Evolutionary conservation across 768 basidiomycete genomes (phyloP).

Genomic region (Mycena floridula): DNA sequence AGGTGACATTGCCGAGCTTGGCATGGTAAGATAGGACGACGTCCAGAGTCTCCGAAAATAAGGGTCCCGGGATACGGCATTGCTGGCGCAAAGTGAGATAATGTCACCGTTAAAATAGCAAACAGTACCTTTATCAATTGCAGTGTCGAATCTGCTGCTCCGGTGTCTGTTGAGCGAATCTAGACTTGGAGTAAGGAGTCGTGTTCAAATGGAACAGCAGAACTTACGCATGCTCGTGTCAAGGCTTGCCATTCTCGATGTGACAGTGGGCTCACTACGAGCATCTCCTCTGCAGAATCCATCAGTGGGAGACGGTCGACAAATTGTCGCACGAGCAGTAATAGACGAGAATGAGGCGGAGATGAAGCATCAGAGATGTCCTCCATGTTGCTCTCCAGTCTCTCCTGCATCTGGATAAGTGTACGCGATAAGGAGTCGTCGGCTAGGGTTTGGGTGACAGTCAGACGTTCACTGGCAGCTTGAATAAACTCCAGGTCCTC

Average conservation of each 20-base stretch:
- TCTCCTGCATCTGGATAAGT: neutral
- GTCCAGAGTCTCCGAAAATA: slow-evolving; percentile 39
- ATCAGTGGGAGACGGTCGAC: neutral
- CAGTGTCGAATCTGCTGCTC: slow-evolving; percentile 44
- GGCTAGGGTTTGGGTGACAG: neutral
- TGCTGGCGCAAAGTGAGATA: slow-evolving; percentile 24
- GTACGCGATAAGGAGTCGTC: neutral
- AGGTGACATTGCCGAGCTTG: slow-evolving; percentile 33
- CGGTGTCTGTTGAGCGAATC: slow-evolving; percentile 40
- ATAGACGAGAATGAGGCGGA: neutral
- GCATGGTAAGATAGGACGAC: slow-evolving; percentile 46
- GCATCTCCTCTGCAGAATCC: neutral
- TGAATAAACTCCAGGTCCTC: neutral
- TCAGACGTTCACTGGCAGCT: neutral
- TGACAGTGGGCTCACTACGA: slow-evolving; percentile 40
- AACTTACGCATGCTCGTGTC: slow-evolving; percentile 43
- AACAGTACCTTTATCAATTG: slow-evolving; percentile 46
- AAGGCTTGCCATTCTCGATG: slow-evolving; percentile 49
- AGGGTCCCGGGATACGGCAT: slow-evolving; percentile 23
- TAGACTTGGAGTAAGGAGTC: slow-evolving; percentile 15
- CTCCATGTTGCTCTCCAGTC: neutral
- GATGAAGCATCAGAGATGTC: neutral
- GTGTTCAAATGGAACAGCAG: neutral
- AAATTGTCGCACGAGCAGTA: neutral
- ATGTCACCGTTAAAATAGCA: neutral